Evolutionary conservation across 495 filamentous ascomycete species (phyloP).

Genomic region (Penicillium malachiteum): DNA sequence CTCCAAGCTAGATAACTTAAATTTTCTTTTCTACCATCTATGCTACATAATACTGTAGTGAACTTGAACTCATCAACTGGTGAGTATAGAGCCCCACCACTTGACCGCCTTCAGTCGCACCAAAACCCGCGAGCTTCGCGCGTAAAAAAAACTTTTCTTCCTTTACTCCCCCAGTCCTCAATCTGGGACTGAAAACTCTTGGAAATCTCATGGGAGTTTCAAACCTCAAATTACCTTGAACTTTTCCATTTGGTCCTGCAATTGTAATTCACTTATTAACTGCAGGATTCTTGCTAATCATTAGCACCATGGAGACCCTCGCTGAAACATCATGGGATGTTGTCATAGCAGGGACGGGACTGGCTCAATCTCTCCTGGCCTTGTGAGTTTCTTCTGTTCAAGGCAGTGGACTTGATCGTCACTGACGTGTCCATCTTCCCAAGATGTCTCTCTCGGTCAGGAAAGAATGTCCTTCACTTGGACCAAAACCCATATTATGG

Average conservation of each 20-base stretch:
- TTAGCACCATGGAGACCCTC: constrained; percentile 70
- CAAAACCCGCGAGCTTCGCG: neutral
- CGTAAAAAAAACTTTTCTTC: neutral
- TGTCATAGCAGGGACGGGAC: constrained; percentile 82
- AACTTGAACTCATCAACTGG: too few relatives aligned
- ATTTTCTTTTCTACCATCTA: too few relatives aligned
- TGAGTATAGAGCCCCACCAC: neutral
- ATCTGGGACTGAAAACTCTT: neutral
- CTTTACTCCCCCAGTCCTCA: neutral
- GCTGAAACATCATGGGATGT: constrained; percentile 86
- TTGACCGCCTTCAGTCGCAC: neutral
- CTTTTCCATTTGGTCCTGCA: neutral
- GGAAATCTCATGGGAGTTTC: neutral
- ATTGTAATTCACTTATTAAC: constrained; percentile 26
- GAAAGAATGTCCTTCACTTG: constrained; percentile 87
- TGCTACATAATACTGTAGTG: too few relatives aligned
- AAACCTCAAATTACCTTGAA: neutral
- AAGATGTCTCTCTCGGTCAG: constrained; percentile 90
- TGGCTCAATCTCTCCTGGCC: constrained; percentile 88
- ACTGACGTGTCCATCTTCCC: constrained; percentile 38
- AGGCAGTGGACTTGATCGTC: constrained; percentile 47
- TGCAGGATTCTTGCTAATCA: constrained; percentile 17
- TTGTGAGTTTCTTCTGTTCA: constrained; percentile 60
- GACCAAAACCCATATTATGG: constrained; percentile 90
- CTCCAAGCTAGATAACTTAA: too few relatives aligned